A percentile compares a stretch with the other conserved stretches of the same genome.
Evolutionary conservation across 2,329 filamentous ascomycete genomes (phyloP).

Genomic region (Cladophialophora carrionii): DNA sequence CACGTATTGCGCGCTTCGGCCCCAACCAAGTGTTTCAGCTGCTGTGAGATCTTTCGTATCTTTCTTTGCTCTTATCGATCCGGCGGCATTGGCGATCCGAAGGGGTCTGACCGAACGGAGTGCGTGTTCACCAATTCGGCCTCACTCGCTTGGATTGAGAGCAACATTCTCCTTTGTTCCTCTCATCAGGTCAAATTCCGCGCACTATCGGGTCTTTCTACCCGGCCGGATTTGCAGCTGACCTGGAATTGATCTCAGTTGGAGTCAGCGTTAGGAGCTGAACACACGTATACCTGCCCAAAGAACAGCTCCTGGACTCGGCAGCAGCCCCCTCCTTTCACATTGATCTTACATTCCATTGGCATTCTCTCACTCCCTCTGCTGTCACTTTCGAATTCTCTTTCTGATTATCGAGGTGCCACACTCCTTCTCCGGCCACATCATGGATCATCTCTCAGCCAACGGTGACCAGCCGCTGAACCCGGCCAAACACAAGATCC

Average conservation of each 20-base stretch:
- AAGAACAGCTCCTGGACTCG: constrained; percentile 10
- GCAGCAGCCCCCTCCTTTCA: constrained; percentile 4
- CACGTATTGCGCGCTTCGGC: constrained; percentile 7
- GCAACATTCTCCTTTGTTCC: constrained; percentile 10
- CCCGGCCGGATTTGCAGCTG: constrained; percentile 13
- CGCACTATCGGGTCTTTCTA: not conserved
- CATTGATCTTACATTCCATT: constrained; percentile 14
- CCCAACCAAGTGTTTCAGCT: constrained; percentile 22
- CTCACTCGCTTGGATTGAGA: constrained; percentile 5
- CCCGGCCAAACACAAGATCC: constrained; percentile 57
- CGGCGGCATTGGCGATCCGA: constrained; percentile 10
- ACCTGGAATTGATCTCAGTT: constrained; percentile 7
- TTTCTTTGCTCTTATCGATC: constrained; percentile 12
- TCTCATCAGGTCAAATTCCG: constrained; percentile 15
- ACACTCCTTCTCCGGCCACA: constrained; percentile 12
- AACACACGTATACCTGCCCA: constrained; percentile 5
- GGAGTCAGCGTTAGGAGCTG: constrained; percentile 9
- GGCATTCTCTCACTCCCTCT: constrained; percentile 7
- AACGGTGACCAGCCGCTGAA: constrained; percentile 33
- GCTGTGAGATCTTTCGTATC: constrained; percentile 4
- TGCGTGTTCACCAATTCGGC: constrained; percentile 5
- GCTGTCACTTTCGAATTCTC: constrained; percentile 1
- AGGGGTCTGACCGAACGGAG: constrained; percentile 5
- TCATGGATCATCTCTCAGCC: constrained; percentile 27
- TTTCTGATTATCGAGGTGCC: not conserved